Conservation (phyloP, 169 alveolate species). For the Eimeria sp. region DNA sequence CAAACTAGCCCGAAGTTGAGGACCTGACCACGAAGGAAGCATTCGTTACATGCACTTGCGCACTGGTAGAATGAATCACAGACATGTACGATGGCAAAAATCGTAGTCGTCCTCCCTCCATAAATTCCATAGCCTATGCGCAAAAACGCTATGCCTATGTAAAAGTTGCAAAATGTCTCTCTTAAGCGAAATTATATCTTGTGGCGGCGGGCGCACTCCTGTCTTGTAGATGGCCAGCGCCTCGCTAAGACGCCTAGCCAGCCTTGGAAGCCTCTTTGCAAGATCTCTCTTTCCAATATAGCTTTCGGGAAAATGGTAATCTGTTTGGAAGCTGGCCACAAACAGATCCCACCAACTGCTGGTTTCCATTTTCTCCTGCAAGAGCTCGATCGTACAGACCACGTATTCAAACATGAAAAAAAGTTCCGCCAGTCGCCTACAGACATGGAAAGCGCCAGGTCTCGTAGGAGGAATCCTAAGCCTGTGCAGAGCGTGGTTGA, state of each 20-base stretch:
- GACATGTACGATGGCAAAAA: not conserved
- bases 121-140: not conserved
- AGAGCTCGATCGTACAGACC: slow-evolving; percentile 18
- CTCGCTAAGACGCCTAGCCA: not conserved
- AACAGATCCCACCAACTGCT: not conserved
- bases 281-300: not conserved
- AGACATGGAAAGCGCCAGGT: not conserved
- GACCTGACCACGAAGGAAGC: not conserved
- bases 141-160: not conserved
- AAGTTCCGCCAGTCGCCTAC: not conserved
- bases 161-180: not conserved
- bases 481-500: not conserved
- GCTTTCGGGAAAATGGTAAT: not conserved
- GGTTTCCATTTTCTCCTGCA: not conserved
- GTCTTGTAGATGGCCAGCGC: not conserved
- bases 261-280: not conserved
- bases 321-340: not conserved
- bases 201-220: not conserved
- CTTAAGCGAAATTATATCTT: not conserved
- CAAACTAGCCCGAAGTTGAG: not conserved
- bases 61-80: not conserved
- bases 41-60: not conserved
- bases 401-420: not conserved
- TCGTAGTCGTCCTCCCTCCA: not conserved
- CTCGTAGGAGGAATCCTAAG: not conserved